Percentiles rank a stretch among this genome's conserved stretches.
Conservation (phyloP, 352 stramenopile genomes). For the Peronosclerospora sorghi region DNA sequence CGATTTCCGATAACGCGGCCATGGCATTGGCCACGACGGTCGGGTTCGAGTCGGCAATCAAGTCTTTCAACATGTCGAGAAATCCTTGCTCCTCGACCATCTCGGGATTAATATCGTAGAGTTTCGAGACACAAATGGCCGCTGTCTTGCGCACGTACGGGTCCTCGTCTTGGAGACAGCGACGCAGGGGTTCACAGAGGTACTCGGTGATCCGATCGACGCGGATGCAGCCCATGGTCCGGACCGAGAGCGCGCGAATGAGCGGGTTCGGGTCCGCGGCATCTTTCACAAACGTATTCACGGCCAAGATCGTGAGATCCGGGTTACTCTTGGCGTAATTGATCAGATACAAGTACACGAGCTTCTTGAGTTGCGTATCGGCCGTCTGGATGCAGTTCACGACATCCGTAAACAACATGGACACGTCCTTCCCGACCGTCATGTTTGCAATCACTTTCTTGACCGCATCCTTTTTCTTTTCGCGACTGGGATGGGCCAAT, state of each 20-base stretch:
- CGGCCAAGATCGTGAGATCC: conserved; percentile 97
- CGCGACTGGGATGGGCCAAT: conserved; percentile 92
- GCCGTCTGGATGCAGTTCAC: conserved; percentile 99
- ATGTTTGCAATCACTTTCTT: conserved; percentile 99
- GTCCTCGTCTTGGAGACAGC: conserved; percentile 91
- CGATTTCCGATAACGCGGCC: conserved; percentile 94
- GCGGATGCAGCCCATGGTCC: conserved; percentile 99
- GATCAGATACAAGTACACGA: conserved; percentile 99
- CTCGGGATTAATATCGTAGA: conserved; percentile 98
- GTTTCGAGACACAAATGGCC: conserved; percentile 98
- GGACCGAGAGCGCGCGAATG: conserved; percentile 94
- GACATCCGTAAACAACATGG: conserved; percentile 98
- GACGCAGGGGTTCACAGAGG: conserved; percentile 93
- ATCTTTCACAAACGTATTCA: conserved; percentile 98
- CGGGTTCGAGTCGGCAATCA: conserved; percentile 97
- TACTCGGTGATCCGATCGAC: conserved; percentile 99
- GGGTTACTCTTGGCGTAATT: conserved; percentile 99
- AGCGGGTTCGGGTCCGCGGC: conserved; percentile 87
- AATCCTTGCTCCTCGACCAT: conserved; percentile 95
- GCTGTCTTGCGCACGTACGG: conserved; percentile 99
- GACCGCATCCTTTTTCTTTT: conserved; percentile 98
- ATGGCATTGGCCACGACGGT: conserved; percentile 99
- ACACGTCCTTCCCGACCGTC: conserved; percentile 99
- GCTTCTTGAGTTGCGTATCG: conserved; percentile 98
- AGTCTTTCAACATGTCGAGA: conserved; percentile 92